These are phyloP conservation scores for Caloboletus firmus DNA, from an alignment of 1,284 basidiomycete species.

Conservation along the genomic window DNA sequence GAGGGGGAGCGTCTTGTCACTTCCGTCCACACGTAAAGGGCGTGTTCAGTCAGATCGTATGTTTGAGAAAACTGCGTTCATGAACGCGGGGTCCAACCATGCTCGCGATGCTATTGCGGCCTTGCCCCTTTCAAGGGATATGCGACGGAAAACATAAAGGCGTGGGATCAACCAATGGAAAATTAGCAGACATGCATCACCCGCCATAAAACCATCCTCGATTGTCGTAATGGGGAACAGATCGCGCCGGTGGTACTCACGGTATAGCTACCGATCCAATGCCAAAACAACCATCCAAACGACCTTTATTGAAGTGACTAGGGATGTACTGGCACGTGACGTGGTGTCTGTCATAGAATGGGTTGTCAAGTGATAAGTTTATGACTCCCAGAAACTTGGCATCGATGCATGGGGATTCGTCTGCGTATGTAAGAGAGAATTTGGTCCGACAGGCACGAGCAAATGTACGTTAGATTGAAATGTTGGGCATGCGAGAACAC, in stretches of 20 bases:
- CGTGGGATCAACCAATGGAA: constrained; percentile 1
- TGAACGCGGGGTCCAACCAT: neutral
- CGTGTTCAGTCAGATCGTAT: neutral
- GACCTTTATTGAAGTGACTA: neutral
- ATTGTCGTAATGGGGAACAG: constrained; percentile 13
- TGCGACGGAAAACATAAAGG: neutral
- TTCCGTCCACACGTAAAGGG: constrained; percentile 2
- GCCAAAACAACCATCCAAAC: too few species aligned
- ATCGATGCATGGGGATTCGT: neutral
- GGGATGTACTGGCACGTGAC: too few species aligned
- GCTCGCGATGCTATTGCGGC: constrained; percentile 1
- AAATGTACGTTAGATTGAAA: neutral
- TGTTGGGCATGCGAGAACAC: too few species aligned
- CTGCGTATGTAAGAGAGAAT: neutral
- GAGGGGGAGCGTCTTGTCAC: neutral
- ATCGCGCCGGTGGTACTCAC: constrained; percentile 16
- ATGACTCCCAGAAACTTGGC: neutral
- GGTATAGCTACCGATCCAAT: too few species aligned
- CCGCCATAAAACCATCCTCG: neutral
- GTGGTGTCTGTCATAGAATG: neutral
- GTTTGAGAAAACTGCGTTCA: neutral
- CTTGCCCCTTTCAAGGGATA: neutral
- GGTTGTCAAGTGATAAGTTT: neutral
- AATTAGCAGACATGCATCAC: neutral
- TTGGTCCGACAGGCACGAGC: neutral